These are phyloP conservation scores for Thalia dealbata DNA, from an alignment of 176 grass and related monocot species.

Conservation along the genomic window DNA sequence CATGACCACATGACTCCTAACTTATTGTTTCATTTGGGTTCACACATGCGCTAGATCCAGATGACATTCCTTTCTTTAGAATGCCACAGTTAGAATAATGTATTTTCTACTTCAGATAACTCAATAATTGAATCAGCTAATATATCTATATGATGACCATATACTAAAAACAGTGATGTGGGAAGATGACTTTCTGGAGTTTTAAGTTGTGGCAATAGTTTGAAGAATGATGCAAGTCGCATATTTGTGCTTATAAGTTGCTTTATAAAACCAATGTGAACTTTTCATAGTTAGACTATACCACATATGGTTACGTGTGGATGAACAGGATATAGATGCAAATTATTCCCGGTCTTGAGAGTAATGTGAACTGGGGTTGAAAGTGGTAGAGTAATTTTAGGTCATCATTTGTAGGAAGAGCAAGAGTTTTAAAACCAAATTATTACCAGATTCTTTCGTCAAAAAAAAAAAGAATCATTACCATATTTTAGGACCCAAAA, in stretches of 20 bases:
- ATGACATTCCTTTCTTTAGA: background rate
- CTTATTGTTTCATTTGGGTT: background rate
- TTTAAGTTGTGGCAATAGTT: background rate
- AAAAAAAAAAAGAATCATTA: no score
- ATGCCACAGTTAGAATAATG: background rate
- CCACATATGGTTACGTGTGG: background rate
- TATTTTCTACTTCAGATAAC: background rate
- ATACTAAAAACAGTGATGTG: background rate
- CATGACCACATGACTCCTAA: background rate
- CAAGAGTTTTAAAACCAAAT: background rate
- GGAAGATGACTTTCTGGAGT: background rate
- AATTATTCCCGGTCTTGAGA: background rate
- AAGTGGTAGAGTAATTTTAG: background rate
- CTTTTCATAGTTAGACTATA: background rate
- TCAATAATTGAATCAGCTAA: background rate
- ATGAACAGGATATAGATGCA: background rate
- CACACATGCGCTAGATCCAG: background rate
- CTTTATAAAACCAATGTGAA: background rate
- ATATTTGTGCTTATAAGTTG: background rate
- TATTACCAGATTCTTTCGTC: background rate
- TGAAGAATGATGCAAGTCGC: background rate
- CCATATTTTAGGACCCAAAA: no score
- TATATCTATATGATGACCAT: background rate
- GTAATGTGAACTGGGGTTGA: background rate
- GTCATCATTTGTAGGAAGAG: background rate